Conservation (phyloP, 352 stramenopile genomes). For the Phytophthora brassicae region DNA sequence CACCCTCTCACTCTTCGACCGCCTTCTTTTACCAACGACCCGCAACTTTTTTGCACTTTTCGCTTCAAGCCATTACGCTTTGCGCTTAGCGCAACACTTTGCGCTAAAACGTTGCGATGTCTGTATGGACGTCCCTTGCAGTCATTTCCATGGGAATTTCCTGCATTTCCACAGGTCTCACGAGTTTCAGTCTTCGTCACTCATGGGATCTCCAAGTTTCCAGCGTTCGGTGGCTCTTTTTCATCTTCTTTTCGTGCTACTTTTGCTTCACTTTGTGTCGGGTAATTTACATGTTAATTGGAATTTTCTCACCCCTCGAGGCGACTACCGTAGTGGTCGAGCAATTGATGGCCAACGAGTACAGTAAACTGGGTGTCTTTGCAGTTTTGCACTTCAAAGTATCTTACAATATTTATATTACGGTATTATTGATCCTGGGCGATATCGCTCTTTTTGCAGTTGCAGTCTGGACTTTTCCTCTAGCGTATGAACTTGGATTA, state of each 20-base stretch:
- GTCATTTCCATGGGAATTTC: constrained; percentile 33
- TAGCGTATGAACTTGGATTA: constrained; percentile 42
- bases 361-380: constrained; percentile 41
- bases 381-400: constrained; percentile 45
- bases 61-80: too few relatives aligned
- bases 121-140: constrained; percentile 38
- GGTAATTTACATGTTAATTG: constrained; percentile 42
- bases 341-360: constrained; percentile 18
- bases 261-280: constrained; percentile 37
- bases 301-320: constrained; percentile 21
- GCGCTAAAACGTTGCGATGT: constrained; percentile 16
- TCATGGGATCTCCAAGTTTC: constrained; percentile 54
- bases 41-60: too few relatives aligned
- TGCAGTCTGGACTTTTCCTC: constrained; percentile 48
- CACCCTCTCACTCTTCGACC: too few relatives aligned
- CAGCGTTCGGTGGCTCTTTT: constrained; percentile 65
- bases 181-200: constrained; percentile 40
- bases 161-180: constrained; percentile 39
- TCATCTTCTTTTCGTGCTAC: constrained; percentile 55
- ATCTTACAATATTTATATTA: constrained; percentile 30
- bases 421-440: constrained; percentile 33
- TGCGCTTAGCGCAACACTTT: too few relatives aligned
- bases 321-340: constrained; percentile 11
- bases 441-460: constrained; percentile 43
- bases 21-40: too few relatives aligned